Percentiles rank a stretch among this genome's conserved stretches.
phyloP scores from a whole-genome alignment of 371 early-diverging fungal genomes.

The Mucor plumbeus region DNA sequence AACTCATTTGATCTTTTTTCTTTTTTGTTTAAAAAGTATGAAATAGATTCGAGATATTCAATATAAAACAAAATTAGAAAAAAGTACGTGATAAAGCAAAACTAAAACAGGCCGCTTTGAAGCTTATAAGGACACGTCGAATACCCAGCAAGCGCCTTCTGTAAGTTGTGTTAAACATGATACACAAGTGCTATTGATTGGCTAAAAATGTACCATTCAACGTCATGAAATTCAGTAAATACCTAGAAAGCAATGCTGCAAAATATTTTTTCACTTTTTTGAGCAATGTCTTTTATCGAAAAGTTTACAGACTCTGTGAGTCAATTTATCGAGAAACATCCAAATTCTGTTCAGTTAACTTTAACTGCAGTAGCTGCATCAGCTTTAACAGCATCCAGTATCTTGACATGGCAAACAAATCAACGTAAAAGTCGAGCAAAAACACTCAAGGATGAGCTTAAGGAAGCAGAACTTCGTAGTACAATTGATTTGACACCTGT shows the following conservation, averaged over 20 bases:
- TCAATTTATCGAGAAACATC: conserved; percentile 24
- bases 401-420: conserved; percentile 50
- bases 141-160: background rate
- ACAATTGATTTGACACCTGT: conserved; percentile 28
- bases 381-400: conserved; percentile 57
- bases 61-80: background rate
- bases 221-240: background rate
- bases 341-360: conserved; percentile 33
- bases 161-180: too few species aligned
- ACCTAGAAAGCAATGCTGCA: too few species aligned
- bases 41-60: background rate
- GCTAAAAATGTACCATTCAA: background rate
- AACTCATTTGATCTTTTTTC: conserved; percentile 54
- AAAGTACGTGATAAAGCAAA: conserved; percentile 19
- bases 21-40: background rate
- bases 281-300: conserved; percentile 18
- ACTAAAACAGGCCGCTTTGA: background rate
- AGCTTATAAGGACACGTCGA: conserved; percentile 13
- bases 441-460: conserved; percentile 51
- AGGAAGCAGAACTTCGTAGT: conserved; percentile 24
- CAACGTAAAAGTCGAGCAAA: conserved; percentile 47
- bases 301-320: conserved; percentile 18
- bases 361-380: conserved; percentile 67
- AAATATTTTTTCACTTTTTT: conserved; percentile 12
- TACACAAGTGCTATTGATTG: background rate